These are phyloP conservation scores for Phytophthora colocasiae DNA, from an alignment of 352 stramenopile genomes.

Conservation along the genomic window DNA sequence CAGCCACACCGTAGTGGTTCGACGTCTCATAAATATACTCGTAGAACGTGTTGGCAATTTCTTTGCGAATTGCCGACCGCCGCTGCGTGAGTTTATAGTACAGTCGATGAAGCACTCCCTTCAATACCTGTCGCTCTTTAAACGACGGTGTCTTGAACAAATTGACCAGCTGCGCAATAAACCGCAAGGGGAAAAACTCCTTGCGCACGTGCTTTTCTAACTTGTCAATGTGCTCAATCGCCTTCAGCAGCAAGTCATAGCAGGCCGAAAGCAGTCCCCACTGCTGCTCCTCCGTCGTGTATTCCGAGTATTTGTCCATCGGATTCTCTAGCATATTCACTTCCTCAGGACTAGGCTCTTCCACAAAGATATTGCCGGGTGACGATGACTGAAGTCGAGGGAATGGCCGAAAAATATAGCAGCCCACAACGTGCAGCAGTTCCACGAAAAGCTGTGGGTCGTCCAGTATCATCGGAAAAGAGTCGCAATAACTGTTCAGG, in stretches of 20 bases:
- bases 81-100: slow-evolving; percentile 93
- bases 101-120: slow-evolving; percentile 86
- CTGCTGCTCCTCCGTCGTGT: slow-evolving; percentile 82
- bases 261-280: slow-evolving; percentile 83
- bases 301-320: slow-evolving; percentile 87
- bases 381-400: slow-evolving; percentile 51
- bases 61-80: slow-evolving; percentile 85
- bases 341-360: slow-evolving; percentile 77
- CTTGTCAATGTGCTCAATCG: slow-evolving; percentile 91
- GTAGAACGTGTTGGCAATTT: slow-evolving; percentile 90
- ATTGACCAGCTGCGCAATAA: slow-evolving; percentile 83
- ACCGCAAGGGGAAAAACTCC: slow-evolving; percentile 85
- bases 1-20: slow-evolving; percentile 89
- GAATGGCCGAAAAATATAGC: slow-evolving; percentile 88
- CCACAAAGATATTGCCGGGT: slow-evolving; percentile 84
- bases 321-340: slow-evolving; percentile 64
- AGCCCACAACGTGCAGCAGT: slow-evolving; percentile 79
- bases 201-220: slow-evolving; percentile 89
- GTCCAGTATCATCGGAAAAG: slow-evolving; percentile 81
- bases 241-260: slow-evolving; percentile 85
- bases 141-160: slow-evolving; percentile 91
- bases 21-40: slow-evolving; percentile 94
- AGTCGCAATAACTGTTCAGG: slow-evolving; percentile 88
- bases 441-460: slow-evolving; percentile 86
- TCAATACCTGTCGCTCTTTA: slow-evolving; percentile 87